Percentiles rank a stretch among this genome's conserved stretches.
phyloP scores from a whole-genome alignment of 73 alveolate genomes.

The Paramecium biaurelia region DNA sequence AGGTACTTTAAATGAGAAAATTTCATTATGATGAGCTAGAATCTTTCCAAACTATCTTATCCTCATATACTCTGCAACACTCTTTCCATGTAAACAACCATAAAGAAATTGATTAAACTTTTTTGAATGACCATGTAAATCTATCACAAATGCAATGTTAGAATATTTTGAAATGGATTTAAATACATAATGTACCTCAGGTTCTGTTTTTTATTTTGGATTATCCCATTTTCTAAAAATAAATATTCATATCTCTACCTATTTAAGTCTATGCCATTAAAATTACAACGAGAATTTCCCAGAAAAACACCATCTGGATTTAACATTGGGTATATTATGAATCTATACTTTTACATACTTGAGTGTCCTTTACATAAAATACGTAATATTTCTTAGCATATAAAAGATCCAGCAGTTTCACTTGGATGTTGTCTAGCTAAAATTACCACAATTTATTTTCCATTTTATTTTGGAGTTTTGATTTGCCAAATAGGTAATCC shows the following conservation, averaged over 20 bases:
- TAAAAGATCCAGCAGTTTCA: slow-evolving; percentile 77
- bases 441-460: slow-evolving; percentile 62
- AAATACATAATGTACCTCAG: slow-evolving; percentile 75
- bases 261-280: slow-evolving; percentile 92
- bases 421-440: slow-evolving; percentile 86
- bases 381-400: slow-evolving; percentile 27
- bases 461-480: background rate
- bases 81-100: slow-evolving; percentile 70
- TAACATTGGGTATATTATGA: slow-evolving; percentile 89
- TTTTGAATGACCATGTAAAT: slow-evolving; percentile 97
- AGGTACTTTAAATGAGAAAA: slow-evolving; percentile 7
- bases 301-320: slow-evolving; percentile 97
- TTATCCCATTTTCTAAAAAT: slow-evolving; percentile 83
- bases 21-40: background rate
- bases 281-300: slow-evolving; percentile 94
- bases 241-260: background rate
- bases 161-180: background rate
- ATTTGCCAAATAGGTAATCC: slow-evolving; percentile 2
- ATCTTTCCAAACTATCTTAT: background rate
- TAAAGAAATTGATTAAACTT: slow-evolving; percentile 91
- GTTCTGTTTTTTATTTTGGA: slow-evolving; percentile 85
- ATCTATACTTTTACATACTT: background rate
- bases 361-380: background rate
- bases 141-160: slow-evolving; percentile 60
- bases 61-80: slow-evolving; percentile 11